Evolutionary conservation across 2,329 filamentous ascomycete genomes (phyloP), one percentile per base, ranked within the genome.

Genomic region (Botrytis porri): DNA sequence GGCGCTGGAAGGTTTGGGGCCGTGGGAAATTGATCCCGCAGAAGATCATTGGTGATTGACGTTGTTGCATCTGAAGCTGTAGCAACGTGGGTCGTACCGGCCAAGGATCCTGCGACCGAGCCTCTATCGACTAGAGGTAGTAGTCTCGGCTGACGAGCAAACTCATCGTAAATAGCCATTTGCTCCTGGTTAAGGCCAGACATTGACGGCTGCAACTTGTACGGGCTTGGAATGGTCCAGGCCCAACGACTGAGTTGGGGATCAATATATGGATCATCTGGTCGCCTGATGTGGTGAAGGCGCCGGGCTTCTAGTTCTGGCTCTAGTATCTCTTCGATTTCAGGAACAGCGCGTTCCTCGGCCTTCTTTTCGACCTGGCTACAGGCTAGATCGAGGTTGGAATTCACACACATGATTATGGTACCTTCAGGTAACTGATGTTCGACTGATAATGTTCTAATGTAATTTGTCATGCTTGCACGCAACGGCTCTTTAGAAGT

Each of bases 331-430:
- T 97, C 93, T 81, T 99, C 95, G 74, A 99, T 98, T 81, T 99
- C 96, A 2, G 93, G 92, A 57, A 98, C 86, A 16, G 96, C 96
- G 75, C 95, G 93, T 79, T 97, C 93, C 81, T 98, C 95, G 4
- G 96, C 97, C 70, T 96, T 95, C 82, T 96, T 94, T 82, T 99
- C 96, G 63, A 99, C 97, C 75, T 98, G 93, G 78, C 89, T 92
- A 80, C 96, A 98, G 64, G 97, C 95, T 59, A 94, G 88, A 78
- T 99, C 96, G 43, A 99, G 87, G 81, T 99, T 99, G 76, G 97
- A 95, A 81, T 98, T 99, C 75, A 99, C 95, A 82, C 97, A 98
- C 93, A 99, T 98, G 73, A 98, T 89, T 75, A 99, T 96, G 45
- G 96, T 93, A 10, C 96, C 96, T 83, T 99, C 96, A 0, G 96